Conservation (phyloP, 1,284 basidiomycete genomes). For the Puccinia polysora region DNA sequence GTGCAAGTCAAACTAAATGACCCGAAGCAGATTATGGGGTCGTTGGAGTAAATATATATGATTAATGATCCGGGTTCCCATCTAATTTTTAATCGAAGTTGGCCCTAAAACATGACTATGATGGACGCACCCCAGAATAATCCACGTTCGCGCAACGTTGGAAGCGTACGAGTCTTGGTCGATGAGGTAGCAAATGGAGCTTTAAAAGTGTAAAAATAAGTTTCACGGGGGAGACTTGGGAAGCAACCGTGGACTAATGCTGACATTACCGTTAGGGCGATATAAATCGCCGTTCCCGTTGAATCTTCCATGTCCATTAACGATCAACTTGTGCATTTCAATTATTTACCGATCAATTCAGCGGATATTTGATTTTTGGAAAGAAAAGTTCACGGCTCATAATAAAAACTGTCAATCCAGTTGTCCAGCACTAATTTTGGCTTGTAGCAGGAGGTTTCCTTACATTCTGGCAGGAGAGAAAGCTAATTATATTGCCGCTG, state of each 20-base stretch:
- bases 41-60: too few species aligned
- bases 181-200: neutral
- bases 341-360: neutral
- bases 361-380: neutral
- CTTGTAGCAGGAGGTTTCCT: neutral
- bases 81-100: too few species aligned
- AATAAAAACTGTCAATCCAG: neutral
- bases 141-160: slow-evolving; percentile 20
- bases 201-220: neutral
- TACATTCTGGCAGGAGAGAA: slow-evolving; percentile 16
- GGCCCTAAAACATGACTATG: too few species aligned
- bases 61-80: too few species aligned
- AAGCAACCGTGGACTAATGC: neutral
- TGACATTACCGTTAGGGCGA: slow-evolving; percentile 26
- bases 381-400: too few species aligned
- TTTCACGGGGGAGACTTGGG: neutral
- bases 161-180: slow-evolving; percentile 29
- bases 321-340: neutral
- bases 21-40: too few species aligned
- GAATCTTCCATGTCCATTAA: slow-evolving; percentile 14
- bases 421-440: neutral
- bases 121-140: slow-evolving; percentile 35
- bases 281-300: slow-evolving; percentile 23
- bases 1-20: too few species aligned
- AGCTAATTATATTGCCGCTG: slow-evolving; percentile 14